Conservation (phyloP, 2,329 filamentous ascomycete species). For the Ramichloridium luteum region DNA sequence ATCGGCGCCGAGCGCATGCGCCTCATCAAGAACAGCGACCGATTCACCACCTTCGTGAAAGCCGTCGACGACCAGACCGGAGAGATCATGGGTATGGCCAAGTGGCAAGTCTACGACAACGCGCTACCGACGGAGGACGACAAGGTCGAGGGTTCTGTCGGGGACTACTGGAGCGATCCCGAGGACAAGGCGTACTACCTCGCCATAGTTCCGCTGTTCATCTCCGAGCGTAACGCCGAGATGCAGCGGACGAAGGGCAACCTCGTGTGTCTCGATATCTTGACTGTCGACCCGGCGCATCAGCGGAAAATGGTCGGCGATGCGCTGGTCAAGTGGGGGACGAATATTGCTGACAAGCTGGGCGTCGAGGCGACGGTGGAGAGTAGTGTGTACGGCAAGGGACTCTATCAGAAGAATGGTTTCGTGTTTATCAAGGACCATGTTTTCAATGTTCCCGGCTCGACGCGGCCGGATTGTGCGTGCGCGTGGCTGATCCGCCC, state of each 20-base stretch:
- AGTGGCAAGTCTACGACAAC: slow-evolving; percentile 20
- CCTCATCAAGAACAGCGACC: slow-evolving; percentile 12
- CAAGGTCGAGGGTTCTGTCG: slow-evolving; percentile 1
- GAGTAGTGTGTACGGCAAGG: slow-evolving; percentile 18
- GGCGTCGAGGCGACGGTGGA: slow-evolving; percentile 21
- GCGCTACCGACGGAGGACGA: slow-evolving; percentile 8
- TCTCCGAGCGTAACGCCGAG: slow-evolving; percentile 13
- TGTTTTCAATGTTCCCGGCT: too few species aligned
- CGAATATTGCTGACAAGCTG: slow-evolving; percentile 18
- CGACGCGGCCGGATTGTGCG: slow-evolving; percentile 8
- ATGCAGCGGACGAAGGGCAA: slow-evolving; percentile 17
- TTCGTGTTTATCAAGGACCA: slow-evolving; percentile 20
- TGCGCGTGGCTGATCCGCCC: slow-evolving; percentile 21
- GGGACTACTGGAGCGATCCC: slow-evolving; percentile 13
- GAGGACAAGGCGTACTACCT: slow-evolving; percentile 14
- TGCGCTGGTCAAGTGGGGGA: slow-evolving; percentile 20
- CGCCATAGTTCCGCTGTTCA: slow-evolving; percentile 13
- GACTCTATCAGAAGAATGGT: slow-evolving; percentile 23
- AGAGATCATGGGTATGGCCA: slow-evolving; percentile 22
- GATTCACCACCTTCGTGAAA: slow-evolving; percentile 18
- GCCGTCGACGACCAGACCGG: slow-evolving; percentile 17
- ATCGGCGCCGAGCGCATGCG: slow-evolving; percentile 8
- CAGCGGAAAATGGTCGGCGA: slow-evolving; percentile 19
- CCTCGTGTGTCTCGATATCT: slow-evolving; percentile 20
- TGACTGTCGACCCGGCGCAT: slow-evolving; percentile 19